Evolutionary conservation across 106 monocot genomes (phyloP).

Genomic region (Dendrobium catenatum): DNA sequence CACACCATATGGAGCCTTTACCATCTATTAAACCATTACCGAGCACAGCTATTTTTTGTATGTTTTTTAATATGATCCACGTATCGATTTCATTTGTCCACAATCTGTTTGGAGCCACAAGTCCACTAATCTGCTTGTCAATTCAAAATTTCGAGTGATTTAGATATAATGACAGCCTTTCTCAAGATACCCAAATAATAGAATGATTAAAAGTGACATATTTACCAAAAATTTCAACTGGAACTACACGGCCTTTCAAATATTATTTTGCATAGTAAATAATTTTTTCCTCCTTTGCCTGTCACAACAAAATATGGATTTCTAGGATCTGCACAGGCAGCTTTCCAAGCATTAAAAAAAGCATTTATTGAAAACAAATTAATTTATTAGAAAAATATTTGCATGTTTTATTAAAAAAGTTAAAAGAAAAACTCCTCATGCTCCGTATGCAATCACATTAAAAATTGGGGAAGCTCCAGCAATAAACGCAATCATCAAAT

Average conservation of each 20-base stretch:
- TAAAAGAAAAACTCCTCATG: no score
- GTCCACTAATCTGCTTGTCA: no score
- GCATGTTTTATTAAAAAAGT: no score
- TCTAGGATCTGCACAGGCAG: conserved; percentile 8
- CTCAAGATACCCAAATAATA: no score
- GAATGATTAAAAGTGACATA: no score
- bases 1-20: conserved; percentile 17
- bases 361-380: not conserved
- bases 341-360: conserved; percentile 18
- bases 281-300: not conserved
- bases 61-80: conserved; percentile 12
- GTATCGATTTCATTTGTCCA: conserved; percentile 8
- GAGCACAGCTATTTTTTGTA: not conserved
- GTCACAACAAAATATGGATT: conserved; percentile 1
- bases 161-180: no score
- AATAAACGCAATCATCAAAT: no score
- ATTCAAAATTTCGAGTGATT: no score
- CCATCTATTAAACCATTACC: conserved; percentile 12
- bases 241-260: conserved; percentile 16
- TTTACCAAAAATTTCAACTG: conserved; percentile 9
- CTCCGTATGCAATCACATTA: no score
- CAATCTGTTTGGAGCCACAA: conserved; percentile 11
- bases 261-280: not conserved
- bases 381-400: no score
- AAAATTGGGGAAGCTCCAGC: no score